Conservation (phyloP, 2,329 filamentous ascomycete species). For the Beauveria bassiana region DNA sequence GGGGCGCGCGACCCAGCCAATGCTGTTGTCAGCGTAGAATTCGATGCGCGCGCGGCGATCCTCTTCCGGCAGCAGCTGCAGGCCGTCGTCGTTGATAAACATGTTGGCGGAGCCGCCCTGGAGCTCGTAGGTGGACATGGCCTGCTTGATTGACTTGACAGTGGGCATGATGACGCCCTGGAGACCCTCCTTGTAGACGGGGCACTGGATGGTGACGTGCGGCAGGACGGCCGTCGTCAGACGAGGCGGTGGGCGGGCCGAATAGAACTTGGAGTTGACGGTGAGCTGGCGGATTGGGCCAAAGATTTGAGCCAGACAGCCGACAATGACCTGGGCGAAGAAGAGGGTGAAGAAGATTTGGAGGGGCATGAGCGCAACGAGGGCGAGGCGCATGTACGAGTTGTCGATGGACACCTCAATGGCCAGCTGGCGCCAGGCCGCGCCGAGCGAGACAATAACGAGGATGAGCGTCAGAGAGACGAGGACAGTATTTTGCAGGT, state of each 20-base stretch:
- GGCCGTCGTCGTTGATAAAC: constrained; percentile 56
- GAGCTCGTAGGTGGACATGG: constrained; percentile 42
- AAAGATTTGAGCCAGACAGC: constrained; percentile 66
- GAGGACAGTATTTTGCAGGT: constrained; percentile 62
- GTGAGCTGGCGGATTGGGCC: constrained; percentile 67
- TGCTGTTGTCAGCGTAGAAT: constrained; percentile 40
- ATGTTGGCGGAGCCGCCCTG: constrained; percentile 40
- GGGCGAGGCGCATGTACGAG: constrained; percentile 53
- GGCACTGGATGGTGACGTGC: constrained; percentile 49
- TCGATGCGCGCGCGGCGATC: constrained; percentile 48
- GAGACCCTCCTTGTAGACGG: constrained; percentile 35
- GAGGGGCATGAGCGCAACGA: constrained; percentile 59
- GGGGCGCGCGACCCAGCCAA: constrained; percentile 41
- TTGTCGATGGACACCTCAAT: constrained; percentile 60
- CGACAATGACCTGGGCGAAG: constrained; percentile 71
- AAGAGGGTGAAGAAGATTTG: constrained; percentile 78
- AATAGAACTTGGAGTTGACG: constrained; percentile 76
- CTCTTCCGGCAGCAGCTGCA: constrained; percentile 43
- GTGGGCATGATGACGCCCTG: constrained; percentile 40
- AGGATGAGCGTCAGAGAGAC: constrained; percentile 59
- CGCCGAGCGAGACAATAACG: constrained; percentile 58
- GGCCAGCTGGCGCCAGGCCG: constrained; percentile 61
- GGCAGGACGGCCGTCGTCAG: constrained; percentile 52
- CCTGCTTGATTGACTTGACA: constrained; percentile 41
- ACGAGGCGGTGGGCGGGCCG: constrained; percentile 58